These are phyloP conservation scores for Colletotrichum sp. DNA, from an alignment of 2,329 filamentous ascomycete genomes.

Conservation along the genomic window DNA sequence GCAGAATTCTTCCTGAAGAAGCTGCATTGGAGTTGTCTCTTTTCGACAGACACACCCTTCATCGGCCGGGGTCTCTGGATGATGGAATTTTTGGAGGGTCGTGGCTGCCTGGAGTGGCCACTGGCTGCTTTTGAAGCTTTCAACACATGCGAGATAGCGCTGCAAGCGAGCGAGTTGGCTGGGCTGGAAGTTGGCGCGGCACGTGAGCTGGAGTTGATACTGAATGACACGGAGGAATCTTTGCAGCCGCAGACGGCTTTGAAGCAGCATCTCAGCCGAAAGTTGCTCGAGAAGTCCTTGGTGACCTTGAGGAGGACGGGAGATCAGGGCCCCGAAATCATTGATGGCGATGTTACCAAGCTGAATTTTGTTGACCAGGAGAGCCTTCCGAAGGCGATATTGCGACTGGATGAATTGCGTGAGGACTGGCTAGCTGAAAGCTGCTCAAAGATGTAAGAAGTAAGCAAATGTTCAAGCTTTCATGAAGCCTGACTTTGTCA, in stretches of 20 bases:
- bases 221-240: not conserved
- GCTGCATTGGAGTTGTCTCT: not conserved
- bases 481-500: not conserved
- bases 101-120: not conserved
- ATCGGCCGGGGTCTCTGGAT: not conserved
- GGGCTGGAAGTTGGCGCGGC: rapidly evolving
- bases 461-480: not conserved
- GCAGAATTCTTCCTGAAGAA: not conserved
- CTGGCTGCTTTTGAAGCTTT: not conserved
- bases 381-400: not conserved
- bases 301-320: not conserved
- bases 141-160: not conserved
- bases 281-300: not conserved
- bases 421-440: not conserved
- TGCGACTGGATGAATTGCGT: not conserved
- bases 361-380: not conserved
- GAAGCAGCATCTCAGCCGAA: not conserved
- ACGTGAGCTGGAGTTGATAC: not conserved
- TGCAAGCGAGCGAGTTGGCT: too few species aligned
- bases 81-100: not conserved
- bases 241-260: not conserved
- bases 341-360: not conserved
- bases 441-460: not conserved
- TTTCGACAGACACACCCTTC: not conserved
- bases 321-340: not conserved